Conservation (phyloP, 768 basidiomycete genomes). For the Mycena albidolilacea region DNA sequence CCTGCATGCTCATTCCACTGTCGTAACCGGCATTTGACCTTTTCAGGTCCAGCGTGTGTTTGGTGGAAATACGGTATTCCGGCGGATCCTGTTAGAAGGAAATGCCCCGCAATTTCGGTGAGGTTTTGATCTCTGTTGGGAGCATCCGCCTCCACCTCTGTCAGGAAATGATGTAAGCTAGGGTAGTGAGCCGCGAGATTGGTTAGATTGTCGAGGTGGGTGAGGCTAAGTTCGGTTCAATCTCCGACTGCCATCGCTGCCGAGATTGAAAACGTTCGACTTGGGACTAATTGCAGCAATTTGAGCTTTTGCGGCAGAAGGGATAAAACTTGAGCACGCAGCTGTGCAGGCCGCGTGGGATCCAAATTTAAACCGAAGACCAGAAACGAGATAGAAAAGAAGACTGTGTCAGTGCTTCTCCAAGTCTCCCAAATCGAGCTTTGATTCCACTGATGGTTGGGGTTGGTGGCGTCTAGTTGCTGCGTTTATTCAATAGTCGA, state of each 20-base stretch:
- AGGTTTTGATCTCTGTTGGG: too few species aligned
- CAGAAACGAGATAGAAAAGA: neutral
- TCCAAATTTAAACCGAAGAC: constrained; percentile 2
- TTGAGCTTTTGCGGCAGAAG: neutral
- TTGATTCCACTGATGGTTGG: neutral
- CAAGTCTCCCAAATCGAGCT: neutral
- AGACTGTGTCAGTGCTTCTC: constrained; percentile 1
- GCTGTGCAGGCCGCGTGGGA: neutral
- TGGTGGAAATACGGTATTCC: neutral
- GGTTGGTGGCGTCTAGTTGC: neutral
- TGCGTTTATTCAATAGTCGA: too few species aligned
- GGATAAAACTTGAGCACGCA: neutral
- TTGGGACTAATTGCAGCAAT: constrained; percentile 1
- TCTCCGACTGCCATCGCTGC: neutral
- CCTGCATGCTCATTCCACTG: too few species aligned
- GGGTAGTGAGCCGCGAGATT: neutral
- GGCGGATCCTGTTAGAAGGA: neutral
- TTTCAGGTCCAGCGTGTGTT: too few species aligned
- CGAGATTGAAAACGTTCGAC: neutral
- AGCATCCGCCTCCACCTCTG: neutral
- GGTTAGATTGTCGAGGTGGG: neutral
- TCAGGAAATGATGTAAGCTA: neutral
- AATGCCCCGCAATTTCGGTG: neutral
- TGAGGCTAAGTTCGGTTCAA: constrained; percentile 7
- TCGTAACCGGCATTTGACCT: too few species aligned